phyloP scores from a whole-genome alignment of 495 filamentous ascomycete species.

The Oidiodendron maius region DNA sequence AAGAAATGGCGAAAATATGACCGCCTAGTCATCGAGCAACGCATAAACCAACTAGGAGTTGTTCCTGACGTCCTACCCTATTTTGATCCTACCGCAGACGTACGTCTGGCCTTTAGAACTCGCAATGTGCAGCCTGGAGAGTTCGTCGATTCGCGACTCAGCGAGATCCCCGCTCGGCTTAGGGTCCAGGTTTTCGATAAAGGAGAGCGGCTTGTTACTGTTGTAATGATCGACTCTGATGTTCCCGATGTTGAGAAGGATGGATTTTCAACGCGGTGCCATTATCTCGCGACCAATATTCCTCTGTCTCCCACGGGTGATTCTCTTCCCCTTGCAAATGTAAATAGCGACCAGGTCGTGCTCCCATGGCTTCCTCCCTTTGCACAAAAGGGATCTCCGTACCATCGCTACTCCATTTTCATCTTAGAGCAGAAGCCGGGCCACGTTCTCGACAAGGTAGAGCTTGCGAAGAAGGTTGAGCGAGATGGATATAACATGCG shows the following conservation, averaged over 20 bases:
- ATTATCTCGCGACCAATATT: slow-evolving; percentile 72
- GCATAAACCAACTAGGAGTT: slow-evolving; percentile 81
- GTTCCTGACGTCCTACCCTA: slow-evolving; percentile 88
- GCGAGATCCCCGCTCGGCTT: slow-evolving; percentile 64
- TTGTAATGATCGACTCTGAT: slow-evolving; percentile 85
- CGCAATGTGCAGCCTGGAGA: slow-evolving; percentile 66
- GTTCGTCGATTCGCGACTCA: slow-evolving; percentile 63
- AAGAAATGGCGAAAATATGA: slow-evolving; percentile 80
- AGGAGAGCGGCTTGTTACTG: slow-evolving; percentile 73
- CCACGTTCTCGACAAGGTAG: slow-evolving; percentile 50
- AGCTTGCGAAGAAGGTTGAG: slow-evolving; percentile 42
- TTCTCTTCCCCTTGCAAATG: slow-evolving; percentile 39
- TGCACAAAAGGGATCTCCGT: slow-evolving; percentile 84
- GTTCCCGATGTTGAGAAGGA: slow-evolving; percentile 78
- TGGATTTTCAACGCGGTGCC: slow-evolving; percentile 70
- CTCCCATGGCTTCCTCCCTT: slow-evolving; percentile 80
- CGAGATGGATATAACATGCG: slow-evolving; percentile 68
- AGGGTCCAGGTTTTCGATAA: slow-evolving; percentile 78
- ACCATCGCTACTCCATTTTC: slow-evolving; percentile 82
- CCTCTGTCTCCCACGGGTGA: slow-evolving; percentile 42
- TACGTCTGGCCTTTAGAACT: slow-evolving; percentile 70
- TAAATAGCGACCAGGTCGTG: slow-evolving; percentile 54
- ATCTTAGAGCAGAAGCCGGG: slow-evolving; percentile 71
- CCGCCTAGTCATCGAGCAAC: slow-evolving; percentile 70
- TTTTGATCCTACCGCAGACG: slow-evolving; percentile 72